These are phyloP conservation scores for Bolboschoenoplectus hybrid DNA, from an alignment of 202 grass and related monocot genomes.

Conservation along the genomic window DNA sequence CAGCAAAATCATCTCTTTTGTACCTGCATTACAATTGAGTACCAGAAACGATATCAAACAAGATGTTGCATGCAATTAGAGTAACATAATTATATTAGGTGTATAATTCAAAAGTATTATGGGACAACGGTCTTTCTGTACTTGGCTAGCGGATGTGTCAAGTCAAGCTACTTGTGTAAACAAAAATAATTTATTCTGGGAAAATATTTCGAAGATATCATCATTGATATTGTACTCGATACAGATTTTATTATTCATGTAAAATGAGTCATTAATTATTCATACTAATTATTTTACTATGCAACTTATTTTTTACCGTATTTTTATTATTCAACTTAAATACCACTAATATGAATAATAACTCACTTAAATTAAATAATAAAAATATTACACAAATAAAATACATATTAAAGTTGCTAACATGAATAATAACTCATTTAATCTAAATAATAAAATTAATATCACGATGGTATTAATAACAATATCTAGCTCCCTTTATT, in stretches of 20 bases:
- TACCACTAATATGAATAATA: too few relatives aligned
- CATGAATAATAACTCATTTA: too few relatives aligned
- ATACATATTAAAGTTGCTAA: too few relatives aligned
- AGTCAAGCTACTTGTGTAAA: neutral
- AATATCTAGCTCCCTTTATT: too few relatives aligned
- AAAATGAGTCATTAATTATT: neutral
- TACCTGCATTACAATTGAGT: neutral
- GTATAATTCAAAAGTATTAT: neutral
- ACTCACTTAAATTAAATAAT: too few relatives aligned
- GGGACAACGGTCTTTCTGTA: neutral
- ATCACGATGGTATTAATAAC: too few relatives aligned
- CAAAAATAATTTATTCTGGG: neutral
- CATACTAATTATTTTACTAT: too few relatives aligned
- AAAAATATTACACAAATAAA: too few relatives aligned
- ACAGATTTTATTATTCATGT: neutral
- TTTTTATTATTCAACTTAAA: too few relatives aligned
- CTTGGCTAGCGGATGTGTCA: neutral
- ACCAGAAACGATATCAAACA: neutral
- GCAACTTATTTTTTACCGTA: too few relatives aligned
- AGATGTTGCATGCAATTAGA: neutral
- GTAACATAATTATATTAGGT: conserved; percentile 6
- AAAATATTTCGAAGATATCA: neutral
- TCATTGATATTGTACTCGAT: neutral
- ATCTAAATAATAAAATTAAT: too few relatives aligned
- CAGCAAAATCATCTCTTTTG: conserved; percentile 29